A percentile compares a stretch with the other conserved stretches of the same genome.
phyloP scores from a whole-genome alignment of 2,329 filamentous ascomycete genomes.

The Aphanoascus verrucosus region DNA sequence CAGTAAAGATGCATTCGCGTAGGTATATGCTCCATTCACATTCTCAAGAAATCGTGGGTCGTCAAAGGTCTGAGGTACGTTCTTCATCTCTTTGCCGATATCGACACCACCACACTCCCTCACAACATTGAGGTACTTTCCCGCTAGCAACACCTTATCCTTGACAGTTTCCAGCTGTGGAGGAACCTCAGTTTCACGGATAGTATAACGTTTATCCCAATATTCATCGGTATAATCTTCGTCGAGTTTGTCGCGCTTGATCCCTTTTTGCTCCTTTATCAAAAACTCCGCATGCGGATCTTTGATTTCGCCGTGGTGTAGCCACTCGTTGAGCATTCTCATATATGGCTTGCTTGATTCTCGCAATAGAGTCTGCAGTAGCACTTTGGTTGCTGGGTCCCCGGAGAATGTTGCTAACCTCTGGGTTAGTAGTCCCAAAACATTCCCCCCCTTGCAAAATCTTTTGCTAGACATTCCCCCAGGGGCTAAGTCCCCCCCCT shows the following conservation, averaged over 20 bases:
- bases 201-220: constrained; percentile 95
- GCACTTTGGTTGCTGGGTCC: constrained; percentile 71
- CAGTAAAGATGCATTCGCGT: constrained; percentile 88
- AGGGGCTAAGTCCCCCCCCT: constrained; percentile 70
- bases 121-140: constrained; percentile 96
- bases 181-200: constrained; percentile 81
- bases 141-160: constrained; percentile 86
- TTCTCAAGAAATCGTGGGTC: constrained; percentile 89
- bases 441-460: constrained; percentile 90
- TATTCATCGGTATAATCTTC: constrained; percentile 98
- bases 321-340: constrained; percentile 96
- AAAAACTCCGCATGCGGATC: constrained; percentile 91
- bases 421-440: constrained; percentile 77
- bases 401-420: constrained; percentile 83
- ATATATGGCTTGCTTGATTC: constrained; percentile 93
- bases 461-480: constrained; percentile 70
- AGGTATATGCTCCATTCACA: constrained; percentile 86
- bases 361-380: constrained; percentile 70
- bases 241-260: constrained; percentile 78
- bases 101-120: constrained; percentile 94
- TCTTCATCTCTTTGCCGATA: constrained; percentile 73
- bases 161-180: constrained; percentile 84
- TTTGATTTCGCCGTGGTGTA: constrained; percentile 89
- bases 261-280: constrained; percentile 91
- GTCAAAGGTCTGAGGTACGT: constrained; percentile 87